These are phyloP conservation scores for Escovopsis sp. DNA, from an alignment of 2,329 filamentous ascomycete genomes.

Conservation along the genomic window DNA sequence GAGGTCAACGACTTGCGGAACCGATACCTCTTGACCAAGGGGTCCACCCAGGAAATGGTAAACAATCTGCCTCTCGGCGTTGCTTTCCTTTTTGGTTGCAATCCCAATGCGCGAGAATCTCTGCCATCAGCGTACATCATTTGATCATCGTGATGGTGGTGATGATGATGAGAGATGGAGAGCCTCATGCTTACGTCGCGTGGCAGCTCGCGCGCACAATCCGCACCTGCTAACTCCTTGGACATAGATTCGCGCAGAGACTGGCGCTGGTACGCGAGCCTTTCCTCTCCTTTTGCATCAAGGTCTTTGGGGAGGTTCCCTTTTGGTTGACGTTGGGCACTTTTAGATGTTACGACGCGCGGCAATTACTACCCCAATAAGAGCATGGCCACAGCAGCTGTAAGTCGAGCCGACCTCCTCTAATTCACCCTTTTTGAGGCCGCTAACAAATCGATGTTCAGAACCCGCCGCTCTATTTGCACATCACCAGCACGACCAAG, in stretches of 20 bases:
- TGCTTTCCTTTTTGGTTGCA: slow-evolving; percentile 21
- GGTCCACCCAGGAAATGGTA: slow-evolving; percentile 98
- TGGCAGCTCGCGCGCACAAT: slow-evolving; percentile 52
- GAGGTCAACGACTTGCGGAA: slow-evolving; percentile 97
- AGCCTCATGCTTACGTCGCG: slow-evolving; percentile 55
- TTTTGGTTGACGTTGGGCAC: slow-evolving; percentile 38
- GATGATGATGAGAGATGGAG: too few species aligned
- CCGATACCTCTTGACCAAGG: slow-evolving; percentile 92
- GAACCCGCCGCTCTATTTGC: slow-evolving; percentile 89
- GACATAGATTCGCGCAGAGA: slow-evolving; percentile 99
- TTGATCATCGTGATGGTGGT: too few species aligned
- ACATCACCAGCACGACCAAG: slow-evolving; percentile 86
- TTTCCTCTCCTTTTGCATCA: slow-evolving; percentile 7
- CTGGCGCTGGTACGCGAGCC: slow-evolving; percentile 88
- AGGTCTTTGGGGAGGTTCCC: too few species aligned
- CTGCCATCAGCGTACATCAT: too few species aligned
- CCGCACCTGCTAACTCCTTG: slow-evolving; percentile 93
- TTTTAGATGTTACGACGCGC: slow-evolving; percentile 97
- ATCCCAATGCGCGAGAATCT: slow-evolving; percentile 13
- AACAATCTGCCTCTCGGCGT: slow-evolving; percentile 48
- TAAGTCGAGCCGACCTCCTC: slow-evolving; percentile 42
- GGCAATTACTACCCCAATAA: slow-evolving; percentile 96
- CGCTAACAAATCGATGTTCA: slow-evolving; percentile 25
- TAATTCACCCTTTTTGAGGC: background rate
- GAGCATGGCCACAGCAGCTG: slow-evolving; percentile 84